A percentile compares a stretch with the other conserved stretches of the same genome.
These are phyloP conservation scores for Sordariomycetes sp. DNA, from an alignment of 2,329 filamentous ascomycete genomes.

Conservation along the genomic window DNA sequence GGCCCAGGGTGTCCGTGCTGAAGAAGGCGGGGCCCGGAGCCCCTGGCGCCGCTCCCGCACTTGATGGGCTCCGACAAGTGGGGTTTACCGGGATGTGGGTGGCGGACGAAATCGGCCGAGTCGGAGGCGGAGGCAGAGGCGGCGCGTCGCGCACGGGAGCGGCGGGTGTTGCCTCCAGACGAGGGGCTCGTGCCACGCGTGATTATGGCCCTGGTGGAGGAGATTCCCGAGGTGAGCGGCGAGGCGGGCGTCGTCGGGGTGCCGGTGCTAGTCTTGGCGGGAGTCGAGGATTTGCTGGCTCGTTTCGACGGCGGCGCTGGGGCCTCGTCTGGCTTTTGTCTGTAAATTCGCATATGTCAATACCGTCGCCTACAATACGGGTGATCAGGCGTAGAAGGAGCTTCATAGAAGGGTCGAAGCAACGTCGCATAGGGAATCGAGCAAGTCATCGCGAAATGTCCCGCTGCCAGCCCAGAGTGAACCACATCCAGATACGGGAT, in stretches of 20 bases:
- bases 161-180: neutral
- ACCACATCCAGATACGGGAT: neutral
- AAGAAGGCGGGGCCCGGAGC: neutral
- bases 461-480: neutral
- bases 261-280: neutral
- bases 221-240: neutral
- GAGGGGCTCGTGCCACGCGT: constrained; percentile 1
- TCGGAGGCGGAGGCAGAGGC: neutral
- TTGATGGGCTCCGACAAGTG: neutral
- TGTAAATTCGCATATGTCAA: neutral
- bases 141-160: neutral
- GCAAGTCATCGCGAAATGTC: neutral
- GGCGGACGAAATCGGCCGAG: neutral
- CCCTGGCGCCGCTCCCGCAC: neutral
- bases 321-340: neutral
- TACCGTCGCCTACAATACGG: neutral
- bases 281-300: neutral
- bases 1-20: neutral
- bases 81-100: neutral
- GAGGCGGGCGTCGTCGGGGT: neutral
- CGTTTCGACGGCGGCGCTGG: neutral
- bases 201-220: neutral
- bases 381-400: neutral
- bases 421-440: neutral
- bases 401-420: neutral